These are phyloP conservation scores for Podila clonocystis DNA, from an alignment of 192 early-diverging fungal genomes.

Conservation along the genomic window DNA sequence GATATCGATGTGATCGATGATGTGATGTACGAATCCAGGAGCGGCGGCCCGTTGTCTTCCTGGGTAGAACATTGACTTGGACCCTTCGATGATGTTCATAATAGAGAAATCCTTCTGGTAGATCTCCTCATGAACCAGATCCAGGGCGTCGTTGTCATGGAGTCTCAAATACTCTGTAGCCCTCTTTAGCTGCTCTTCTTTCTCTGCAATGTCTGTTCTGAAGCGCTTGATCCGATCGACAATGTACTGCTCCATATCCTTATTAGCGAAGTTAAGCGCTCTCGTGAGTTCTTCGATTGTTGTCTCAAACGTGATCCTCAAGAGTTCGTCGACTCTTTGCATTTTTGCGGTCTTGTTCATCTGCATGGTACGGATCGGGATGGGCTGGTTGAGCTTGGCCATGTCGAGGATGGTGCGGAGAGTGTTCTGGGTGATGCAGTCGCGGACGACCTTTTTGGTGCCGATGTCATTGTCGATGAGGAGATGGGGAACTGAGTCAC, in stretches of 20 bases:
- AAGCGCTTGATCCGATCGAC: not conserved
- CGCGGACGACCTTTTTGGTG: not conserved
- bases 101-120: not conserved
- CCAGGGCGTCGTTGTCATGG: not conserved
- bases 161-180: not conserved
- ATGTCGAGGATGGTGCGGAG: no score
- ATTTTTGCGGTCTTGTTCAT: no score
- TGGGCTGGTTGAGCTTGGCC: not conserved
- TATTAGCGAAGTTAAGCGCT: no score
- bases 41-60: no score
- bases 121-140: not conserved
- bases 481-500: not conserved
- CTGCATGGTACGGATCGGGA: no score
- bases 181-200: not conserved
- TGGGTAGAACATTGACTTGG: not conserved
- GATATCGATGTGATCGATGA: not conserved
- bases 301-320: not conserved
- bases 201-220: not conserved
- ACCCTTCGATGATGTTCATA: not conserved
- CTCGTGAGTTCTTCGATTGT: not conserved
- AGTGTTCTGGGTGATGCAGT: conserved; percentile 1
- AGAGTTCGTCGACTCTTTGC: not conserved
- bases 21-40: not conserved
- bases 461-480: not conserved
- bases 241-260: no score